Conservation (phyloP, 1,284 basidiomycete species). For the Puccinia polysora region DNA sequence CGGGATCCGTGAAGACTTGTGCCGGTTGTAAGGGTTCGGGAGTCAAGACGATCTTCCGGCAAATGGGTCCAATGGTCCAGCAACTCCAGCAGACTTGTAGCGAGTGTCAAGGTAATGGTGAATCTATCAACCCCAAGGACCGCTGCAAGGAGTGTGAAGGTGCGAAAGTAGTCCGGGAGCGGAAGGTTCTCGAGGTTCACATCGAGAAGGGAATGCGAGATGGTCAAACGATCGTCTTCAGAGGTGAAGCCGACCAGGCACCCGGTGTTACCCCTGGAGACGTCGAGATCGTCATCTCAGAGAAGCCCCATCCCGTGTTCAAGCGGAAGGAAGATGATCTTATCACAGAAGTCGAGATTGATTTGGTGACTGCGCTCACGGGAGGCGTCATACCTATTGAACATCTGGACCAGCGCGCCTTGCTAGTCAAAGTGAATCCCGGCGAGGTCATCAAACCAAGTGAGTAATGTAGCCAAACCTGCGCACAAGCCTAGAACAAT, state of each 20-base stretch:
- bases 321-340: slow-evolving; percentile 91
- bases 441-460: slow-evolving; percentile 94
- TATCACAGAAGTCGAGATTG: slow-evolving; percentile 78
- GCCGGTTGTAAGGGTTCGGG: slow-evolving; percentile 80
- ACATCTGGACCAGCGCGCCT: slow-evolving; percentile 86
- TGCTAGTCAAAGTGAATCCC: slow-evolving; percentile 73
- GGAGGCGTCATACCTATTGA: slow-evolving; percentile 86
- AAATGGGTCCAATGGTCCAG: slow-evolving; percentile 99
- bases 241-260: slow-evolving; percentile 93
- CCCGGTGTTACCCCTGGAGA: slow-evolving; percentile 87
- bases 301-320: slow-evolving; percentile 87
- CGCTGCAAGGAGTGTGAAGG: slow-evolving; percentile 89
- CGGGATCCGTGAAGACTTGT: slow-evolving; percentile 84
- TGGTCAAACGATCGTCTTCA: slow-evolving; percentile 90
- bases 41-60: slow-evolving; percentile 82
- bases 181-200: slow-evolving; percentile 97
- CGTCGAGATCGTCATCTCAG: slow-evolving; percentile 94
- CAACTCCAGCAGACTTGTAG: slow-evolving; percentile 94
- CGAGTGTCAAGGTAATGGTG: slow-evolving; percentile 85
- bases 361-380: slow-evolving; percentile 85
- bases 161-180: slow-evolving; percentile 89
- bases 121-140: slow-evolving; percentile 91
- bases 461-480: slow-evolving; percentile 53
- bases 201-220: slow-evolving; percentile 99
- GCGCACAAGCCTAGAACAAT: slow-evolving; percentile 47